phyloP scores from a whole-genome alignment of 228 moss, liverwort and hornwort genomes.

The Sphagnum fallax region DNA sequence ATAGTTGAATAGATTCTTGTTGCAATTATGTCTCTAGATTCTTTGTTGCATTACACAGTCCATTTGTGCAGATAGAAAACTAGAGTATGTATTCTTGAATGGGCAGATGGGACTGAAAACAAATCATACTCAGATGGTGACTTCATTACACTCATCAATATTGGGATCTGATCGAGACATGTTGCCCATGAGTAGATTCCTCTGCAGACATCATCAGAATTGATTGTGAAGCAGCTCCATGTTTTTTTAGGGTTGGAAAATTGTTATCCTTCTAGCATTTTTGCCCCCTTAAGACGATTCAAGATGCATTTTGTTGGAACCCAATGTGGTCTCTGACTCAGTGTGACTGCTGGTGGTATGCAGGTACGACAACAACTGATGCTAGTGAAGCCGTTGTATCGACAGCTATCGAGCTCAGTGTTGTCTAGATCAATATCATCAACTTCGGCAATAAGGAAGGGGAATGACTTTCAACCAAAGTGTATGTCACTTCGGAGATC shows the following conservation, averaged over 20 bases:
- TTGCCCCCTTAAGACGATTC: not conserved
- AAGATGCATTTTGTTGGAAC: not conserved
- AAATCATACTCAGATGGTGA: not conserved
- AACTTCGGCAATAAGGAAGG: constrained; percentile 11
- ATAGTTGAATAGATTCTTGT: not conserved
- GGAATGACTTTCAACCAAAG: constrained; percentile 25
- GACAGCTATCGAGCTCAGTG: constrained; percentile 24
- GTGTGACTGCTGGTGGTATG: not conserved
- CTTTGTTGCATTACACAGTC: not conserved
- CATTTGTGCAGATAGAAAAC: not conserved
- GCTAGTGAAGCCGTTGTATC: constrained; percentile 22
- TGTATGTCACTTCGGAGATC: constrained; percentile 28
- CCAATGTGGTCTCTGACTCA: not conserved
- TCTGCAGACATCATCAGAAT: not conserved
- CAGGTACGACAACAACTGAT: constrained; percentile 33
- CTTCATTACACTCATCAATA: not conserved
- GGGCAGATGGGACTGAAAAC: too few relatives aligned
- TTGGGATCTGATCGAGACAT: not conserved
- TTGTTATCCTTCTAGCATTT: not conserved
- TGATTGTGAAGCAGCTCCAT: too few relatives aligned
- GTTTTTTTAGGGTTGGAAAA: not conserved
- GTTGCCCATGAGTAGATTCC: not conserved
- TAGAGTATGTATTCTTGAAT: too few relatives aligned
- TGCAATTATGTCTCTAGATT: not conserved
- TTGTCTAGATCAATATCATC: constrained; percentile 25